Conservation (phyloP, 2,329 filamentous ascomycete genomes). For the Hymenoscyphus occultus region DNA sequence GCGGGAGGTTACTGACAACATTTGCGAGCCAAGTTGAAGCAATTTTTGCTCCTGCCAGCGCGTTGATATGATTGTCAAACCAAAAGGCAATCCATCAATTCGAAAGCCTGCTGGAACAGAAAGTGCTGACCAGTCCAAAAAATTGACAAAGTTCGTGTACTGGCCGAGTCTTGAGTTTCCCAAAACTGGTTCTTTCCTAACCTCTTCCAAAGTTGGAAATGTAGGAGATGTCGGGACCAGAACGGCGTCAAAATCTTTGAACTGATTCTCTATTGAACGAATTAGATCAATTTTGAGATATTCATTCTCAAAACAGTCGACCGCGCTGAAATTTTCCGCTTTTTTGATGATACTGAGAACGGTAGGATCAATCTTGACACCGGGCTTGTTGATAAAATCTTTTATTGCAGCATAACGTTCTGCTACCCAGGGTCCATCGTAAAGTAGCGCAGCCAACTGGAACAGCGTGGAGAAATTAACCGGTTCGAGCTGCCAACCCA, state of each 20-base stretch:
- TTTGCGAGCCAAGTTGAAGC: conserved; percentile 15
- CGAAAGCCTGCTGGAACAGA: conserved; percentile 45
- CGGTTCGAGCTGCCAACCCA: conserved; percentile 37
- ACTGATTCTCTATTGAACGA: conserved; percentile 41
- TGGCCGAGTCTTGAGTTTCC: conserved; percentile 53
- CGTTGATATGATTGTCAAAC: conserved; percentile 40
- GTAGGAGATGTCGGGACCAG: conserved; percentile 56
- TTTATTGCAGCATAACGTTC: conserved; percentile 53
- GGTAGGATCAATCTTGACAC: conserved; percentile 38
- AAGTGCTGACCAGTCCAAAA: conserved; percentile 54
- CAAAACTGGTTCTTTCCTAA: conserved; percentile 49
- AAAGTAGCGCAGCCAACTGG: conserved; percentile 46
- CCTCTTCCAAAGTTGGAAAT: conserved; percentile 49
- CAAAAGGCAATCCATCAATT: conserved; percentile 39
- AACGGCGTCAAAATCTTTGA: conserved; percentile 46
- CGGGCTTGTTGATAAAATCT: conserved; percentile 42
- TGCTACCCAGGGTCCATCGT: conserved; percentile 49
- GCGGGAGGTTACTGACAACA: neutral
- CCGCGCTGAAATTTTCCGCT: conserved; percentile 42
- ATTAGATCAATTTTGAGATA: conserved; percentile 41
- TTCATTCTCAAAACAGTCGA: conserved; percentile 37
- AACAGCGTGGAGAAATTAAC: conserved; percentile 44
- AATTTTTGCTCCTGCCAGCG: conserved; percentile 39
- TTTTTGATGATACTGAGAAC: conserved; percentile 41
- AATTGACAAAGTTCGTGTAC: conserved; percentile 61